Conservation (phyloP, 306 rosid species). For the Dryas octopetala region DNA sequence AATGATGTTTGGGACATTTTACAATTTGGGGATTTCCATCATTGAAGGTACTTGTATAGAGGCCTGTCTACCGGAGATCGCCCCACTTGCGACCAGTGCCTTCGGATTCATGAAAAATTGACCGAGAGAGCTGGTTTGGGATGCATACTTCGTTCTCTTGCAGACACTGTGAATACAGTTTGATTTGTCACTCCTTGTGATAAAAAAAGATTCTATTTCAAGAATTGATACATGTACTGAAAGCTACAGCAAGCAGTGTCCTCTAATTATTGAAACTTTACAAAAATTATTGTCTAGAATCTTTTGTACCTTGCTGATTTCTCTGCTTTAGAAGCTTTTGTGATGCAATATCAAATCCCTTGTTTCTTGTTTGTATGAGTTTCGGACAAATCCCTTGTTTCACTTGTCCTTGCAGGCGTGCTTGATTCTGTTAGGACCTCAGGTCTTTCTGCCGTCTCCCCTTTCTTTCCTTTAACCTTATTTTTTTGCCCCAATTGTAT, state of each 20-base stretch:
- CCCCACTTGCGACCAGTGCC: conserved; percentile 92
- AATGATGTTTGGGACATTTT: neutral
- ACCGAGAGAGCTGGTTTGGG: conserved; percentile 93
- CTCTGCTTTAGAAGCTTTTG: neutral
- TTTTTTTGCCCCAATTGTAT: neutral
- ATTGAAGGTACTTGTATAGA: conserved; percentile 79
- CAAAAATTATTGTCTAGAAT: neutral
- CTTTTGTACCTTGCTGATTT: neutral
- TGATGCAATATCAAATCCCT: neutral
- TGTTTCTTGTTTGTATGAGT: too few species aligned
- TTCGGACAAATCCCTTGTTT: too few species aligned
- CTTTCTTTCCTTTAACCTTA: neutral
- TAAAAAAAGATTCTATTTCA: neutral
- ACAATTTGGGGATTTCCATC: conserved; percentile 2
- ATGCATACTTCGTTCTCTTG: conserved; percentile 83
- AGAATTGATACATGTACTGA: neutral
- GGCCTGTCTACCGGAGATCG: conserved; percentile 97
- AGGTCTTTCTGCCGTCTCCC: neutral
- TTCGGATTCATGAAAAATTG: conserved; percentile 83
- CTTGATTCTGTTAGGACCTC: neutral
- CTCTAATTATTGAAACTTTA: neutral
- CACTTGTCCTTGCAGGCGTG: neutral
- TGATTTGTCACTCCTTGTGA: conserved; percentile 27
- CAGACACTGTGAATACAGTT: conserved; percentile 85
- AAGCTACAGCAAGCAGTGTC: neutral